Percentiles rank a stretch among this genome's conserved stretches.
Evolutionary conservation across 2,329 filamentous ascomycete genomes (phyloP).

Genomic region (Lecanicillium sp.): DNA sequence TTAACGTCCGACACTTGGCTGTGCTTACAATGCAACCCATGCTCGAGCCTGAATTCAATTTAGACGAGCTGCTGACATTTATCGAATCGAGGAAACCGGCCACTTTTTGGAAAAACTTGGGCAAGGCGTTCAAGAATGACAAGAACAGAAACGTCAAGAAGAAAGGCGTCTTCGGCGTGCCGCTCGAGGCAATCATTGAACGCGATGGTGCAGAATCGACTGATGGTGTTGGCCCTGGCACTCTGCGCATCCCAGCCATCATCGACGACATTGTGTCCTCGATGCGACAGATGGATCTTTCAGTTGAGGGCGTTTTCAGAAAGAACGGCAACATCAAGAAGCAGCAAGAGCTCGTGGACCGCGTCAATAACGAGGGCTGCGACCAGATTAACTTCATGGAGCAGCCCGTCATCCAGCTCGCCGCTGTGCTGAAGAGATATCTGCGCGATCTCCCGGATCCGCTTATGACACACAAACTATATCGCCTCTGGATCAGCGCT

Average conservation of each 20-base stretch:
- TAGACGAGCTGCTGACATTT: constrained; percentile 85
- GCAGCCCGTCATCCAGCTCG: constrained; percentile 88
- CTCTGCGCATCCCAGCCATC: constrained; percentile 83
- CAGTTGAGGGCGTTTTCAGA: constrained; percentile 94
- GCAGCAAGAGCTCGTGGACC: constrained; percentile 75
- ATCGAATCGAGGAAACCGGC: constrained; percentile 86
- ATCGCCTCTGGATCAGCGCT: constrained; percentile 81
- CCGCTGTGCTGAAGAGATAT: constrained; percentile 91
- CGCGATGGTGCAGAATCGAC: constrained; percentile 96
- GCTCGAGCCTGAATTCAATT: constrained; percentile 81
- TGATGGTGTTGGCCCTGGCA: constrained; percentile 87
- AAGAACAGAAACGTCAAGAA: constrained; percentile 73
- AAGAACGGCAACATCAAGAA: constrained; percentile 99
- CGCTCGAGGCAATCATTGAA: constrained; percentile 82
- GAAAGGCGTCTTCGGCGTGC: constrained; percentile 89
- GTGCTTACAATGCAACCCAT: constrained; percentile 93
- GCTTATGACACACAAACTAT: constrained; percentile 89
- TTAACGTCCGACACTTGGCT: constrained; percentile 91
- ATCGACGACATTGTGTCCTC: constrained; percentile 91
- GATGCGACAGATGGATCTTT: constrained; percentile 98
- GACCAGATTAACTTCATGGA: constrained; percentile 80
- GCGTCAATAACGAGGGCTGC: constrained; percentile 79
- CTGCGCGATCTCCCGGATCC: constrained; percentile 91
- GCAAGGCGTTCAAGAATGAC: constrained; percentile 90
- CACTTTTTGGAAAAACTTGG: constrained; percentile 97